phyloP scores from a whole-genome alignment of 1,284 basidiomycete genomes.

The Wolfiporia cocos region DNA sequence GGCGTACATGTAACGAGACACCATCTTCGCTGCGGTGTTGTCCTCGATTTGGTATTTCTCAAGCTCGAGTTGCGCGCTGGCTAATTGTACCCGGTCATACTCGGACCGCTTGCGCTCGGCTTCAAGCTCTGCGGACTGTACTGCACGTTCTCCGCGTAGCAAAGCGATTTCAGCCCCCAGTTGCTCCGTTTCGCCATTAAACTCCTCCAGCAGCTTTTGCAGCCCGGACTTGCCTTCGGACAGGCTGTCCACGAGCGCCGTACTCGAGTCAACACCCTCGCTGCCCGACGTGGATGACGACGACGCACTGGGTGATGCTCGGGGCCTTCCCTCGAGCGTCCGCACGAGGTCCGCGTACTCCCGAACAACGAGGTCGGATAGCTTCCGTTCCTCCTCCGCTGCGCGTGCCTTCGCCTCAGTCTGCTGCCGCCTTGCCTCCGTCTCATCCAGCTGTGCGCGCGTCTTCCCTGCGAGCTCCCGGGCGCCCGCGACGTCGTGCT shows the following conservation, averaged over 20 bases:
- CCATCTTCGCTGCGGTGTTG: slow-evolving; percentile 75
- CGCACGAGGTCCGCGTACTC: slow-evolving; percentile 71
- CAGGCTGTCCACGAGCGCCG: slow-evolving; percentile 35
- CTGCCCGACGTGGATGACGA: slow-evolving; percentile 11
- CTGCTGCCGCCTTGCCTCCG: slow-evolving; percentile 38
- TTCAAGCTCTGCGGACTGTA: slow-evolving; percentile 35
- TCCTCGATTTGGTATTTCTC: slow-evolving; percentile 66
- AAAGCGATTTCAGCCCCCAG: slow-evolving; percentile 41
- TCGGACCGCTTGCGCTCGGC: slow-evolving; percentile 40
- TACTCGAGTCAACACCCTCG: slow-evolving; percentile 14
- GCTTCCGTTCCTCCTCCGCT: slow-evolving; percentile 49
- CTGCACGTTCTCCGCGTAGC: slow-evolving; percentile 39
- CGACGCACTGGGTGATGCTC: slow-evolving; percentile 12
- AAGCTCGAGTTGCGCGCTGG: slow-evolving; percentile 46
- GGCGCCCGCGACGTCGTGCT: slow-evolving; percentile 40
- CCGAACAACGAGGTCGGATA: slow-evolving; percentile 56
- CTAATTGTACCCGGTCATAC: slow-evolving; percentile 39
- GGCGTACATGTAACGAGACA: slow-evolving; percentile 80
- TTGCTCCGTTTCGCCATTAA: slow-evolving; percentile 39
- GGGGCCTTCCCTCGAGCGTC: slow-evolving; percentile 42
- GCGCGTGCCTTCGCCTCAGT: slow-evolving; percentile 35
- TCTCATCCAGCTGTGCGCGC: slow-evolving; percentile 46
- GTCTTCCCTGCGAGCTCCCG: slow-evolving; percentile 45
- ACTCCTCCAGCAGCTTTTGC: slow-evolving; percentile 44
- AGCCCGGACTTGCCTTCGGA: slow-evolving; percentile 42